Conservation (phyloP, 2,329 filamentous ascomycete species). For the Penicillium sp. region DNA sequence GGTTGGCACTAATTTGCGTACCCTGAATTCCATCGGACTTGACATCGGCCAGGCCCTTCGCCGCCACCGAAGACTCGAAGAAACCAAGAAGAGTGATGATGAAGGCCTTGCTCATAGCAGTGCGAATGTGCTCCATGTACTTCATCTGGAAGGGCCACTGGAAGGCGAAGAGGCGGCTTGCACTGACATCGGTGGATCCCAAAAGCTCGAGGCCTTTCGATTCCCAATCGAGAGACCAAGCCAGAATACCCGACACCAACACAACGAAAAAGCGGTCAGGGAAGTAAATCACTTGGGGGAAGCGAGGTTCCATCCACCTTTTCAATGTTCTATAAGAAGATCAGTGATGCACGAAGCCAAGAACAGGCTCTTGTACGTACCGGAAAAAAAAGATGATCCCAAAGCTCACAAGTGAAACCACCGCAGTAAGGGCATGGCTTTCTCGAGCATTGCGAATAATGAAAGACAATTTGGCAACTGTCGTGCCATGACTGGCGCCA, state of each 20-base stretch:
- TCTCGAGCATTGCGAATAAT: slow-evolving; percentile 66
- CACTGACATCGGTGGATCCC: slow-evolving; percentile 73
- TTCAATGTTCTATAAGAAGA: slow-evolving; percentile 68
- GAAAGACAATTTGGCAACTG: slow-evolving; percentile 81
- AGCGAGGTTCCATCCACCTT: slow-evolving; percentile 73
- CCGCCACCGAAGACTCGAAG: slow-evolving; percentile 95
- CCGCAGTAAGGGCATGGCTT: slow-evolving; percentile 72
- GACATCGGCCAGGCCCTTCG: slow-evolving; percentile 75
- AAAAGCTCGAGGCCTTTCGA: slow-evolving; percentile 77
- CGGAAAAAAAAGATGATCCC: slow-evolving; percentile 85
- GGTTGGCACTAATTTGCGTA: slow-evolving; percentile 83
- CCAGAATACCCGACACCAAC: slow-evolving; percentile 76
- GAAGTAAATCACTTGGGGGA: slow-evolving; percentile 78
- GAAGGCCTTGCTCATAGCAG: slow-evolving; percentile 87
- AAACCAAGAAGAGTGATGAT: slow-evolving; percentile 95
- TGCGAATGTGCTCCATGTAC: slow-evolving; percentile 78
- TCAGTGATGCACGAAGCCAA: neutral
- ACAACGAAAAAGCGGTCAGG: slow-evolving; percentile 92
- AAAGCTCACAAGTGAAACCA: slow-evolving; percentile 78
- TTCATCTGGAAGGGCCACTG: slow-evolving; percentile 79
- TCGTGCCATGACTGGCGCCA: slow-evolving; percentile 75
- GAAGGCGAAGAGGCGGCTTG: slow-evolving; percentile 72
- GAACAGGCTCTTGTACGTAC: slow-evolving; percentile 47
- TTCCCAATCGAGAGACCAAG: slow-evolving; percentile 77
- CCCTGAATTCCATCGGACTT: slow-evolving; percentile 68